Percentiles rank a stretch among this genome's conserved stretches.
Conservation (phyloP, 2,329 filamentous ascomycete genomes). For the Pleomassaria siparia region DNA sequence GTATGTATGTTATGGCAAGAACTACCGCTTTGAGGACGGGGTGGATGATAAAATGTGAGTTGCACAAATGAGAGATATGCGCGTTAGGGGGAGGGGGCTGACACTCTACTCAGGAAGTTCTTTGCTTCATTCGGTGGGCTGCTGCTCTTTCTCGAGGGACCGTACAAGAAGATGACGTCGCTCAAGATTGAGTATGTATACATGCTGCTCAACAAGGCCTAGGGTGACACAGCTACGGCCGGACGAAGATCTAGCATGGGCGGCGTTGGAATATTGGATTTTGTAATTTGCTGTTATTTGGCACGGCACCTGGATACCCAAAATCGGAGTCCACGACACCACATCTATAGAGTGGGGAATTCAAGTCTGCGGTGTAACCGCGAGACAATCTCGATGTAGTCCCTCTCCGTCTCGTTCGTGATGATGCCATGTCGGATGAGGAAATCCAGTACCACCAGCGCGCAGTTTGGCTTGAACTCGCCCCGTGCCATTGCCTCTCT, state of each 20-base stretch:
- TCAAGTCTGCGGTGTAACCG: constrained; percentile 78
- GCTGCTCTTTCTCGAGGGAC: constrained; percentile 86
- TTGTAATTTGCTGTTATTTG: constrained; percentile 20
- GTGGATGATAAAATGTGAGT: constrained; percentile 85
- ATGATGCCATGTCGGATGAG: constrained; percentile 82
- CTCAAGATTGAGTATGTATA: constrained; percentile 93
- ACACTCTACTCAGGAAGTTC: constrained; percentile 67
- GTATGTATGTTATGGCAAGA: constrained; percentile 86
- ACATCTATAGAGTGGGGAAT: constrained; percentile 59
- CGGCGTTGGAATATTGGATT: constrained; percentile 30
- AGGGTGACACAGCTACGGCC: neutral
- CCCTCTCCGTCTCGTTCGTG: constrained; percentile 73
- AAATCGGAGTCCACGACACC: constrained; percentile 20
- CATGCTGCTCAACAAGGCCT: constrained; percentile 85
- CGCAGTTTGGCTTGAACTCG: constrained; percentile 92
- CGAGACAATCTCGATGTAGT: constrained; percentile 73
- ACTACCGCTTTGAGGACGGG: constrained; percentile 84
- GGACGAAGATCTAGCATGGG: constrained; percentile 23
- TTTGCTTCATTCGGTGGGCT: constrained; percentile 94
- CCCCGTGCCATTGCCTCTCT: constrained; percentile 68
- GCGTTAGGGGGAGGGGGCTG: constrained; percentile 14
- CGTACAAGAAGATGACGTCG: constrained; percentile 92
- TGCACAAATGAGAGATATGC: constrained; percentile 4
- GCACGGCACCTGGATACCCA: constrained; percentile 37
- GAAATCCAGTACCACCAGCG: constrained; percentile 82